Evolutionary conservation across 1,284 basidiomycete species (phyloP).

Genomic region (Apiotrichum gamsii): DNA sequence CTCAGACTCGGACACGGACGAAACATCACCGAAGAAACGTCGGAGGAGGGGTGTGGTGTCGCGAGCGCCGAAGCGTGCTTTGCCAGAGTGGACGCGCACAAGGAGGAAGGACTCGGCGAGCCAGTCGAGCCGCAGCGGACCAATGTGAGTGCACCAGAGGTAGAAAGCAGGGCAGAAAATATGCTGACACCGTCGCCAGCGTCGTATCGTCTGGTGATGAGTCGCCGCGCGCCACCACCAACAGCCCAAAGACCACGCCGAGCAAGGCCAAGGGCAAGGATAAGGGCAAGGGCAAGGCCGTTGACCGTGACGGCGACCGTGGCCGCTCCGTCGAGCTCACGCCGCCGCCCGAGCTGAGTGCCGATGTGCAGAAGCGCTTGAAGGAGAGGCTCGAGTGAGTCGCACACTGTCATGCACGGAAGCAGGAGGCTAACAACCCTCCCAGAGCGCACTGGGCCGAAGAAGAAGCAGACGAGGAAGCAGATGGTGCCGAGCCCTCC

Average conservation of each 20-base stretch:
- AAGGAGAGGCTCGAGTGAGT: not conserved
- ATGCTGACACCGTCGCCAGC: too few relatives aligned
- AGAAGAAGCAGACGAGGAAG: not conserved
- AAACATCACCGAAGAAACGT: not conserved
- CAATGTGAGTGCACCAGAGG: not conserved
- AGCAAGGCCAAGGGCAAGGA: not conserved
- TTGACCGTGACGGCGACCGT: not conserved
- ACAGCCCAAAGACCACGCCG: not conserved
- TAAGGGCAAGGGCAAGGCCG: slow-evolving; percentile 5
- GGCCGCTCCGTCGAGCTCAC: slow-evolving; percentile 18
- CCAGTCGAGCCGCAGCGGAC: not conserved
- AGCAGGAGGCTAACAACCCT: not conserved
- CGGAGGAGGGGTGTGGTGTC: not conserved
- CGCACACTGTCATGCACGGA: not conserved
- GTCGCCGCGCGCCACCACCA: too few relatives aligned
- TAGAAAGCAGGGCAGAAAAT: not conserved
- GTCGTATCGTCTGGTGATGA: not conserved
- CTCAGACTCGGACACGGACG: slow-evolving; percentile 1
- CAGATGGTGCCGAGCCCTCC: not conserved
- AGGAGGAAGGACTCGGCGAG: not conserved
- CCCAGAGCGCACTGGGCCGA: not conserved
- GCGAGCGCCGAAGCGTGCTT: not conserved
- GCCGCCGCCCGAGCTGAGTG: slow-evolving; percentile 28
- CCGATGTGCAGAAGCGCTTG: slow-evolving; percentile 7
- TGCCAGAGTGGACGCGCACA: slow-evolving; percentile 7